A percentile compares a stretch with the other conserved stretches of the same genome.
Conservation (phyloP, 768 basidiomycete species). For the Trametes punicea region DNA sequence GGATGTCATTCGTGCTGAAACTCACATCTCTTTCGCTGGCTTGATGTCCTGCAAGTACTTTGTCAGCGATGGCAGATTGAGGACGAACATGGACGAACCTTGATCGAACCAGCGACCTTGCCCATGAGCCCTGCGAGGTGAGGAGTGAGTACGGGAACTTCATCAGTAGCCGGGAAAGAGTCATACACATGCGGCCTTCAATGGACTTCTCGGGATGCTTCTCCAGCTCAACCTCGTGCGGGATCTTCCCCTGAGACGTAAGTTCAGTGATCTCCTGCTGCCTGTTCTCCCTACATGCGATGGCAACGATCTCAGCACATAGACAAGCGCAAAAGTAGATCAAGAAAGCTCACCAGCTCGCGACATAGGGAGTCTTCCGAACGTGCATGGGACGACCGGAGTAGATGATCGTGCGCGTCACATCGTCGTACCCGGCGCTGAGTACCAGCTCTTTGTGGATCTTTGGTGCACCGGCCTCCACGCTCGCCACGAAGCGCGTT, state of each 20-base stretch:
- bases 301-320: background rate
- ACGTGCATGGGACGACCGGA: slow-evolving; percentile 80
- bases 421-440: slow-evolving; percentile 74
- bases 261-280: slow-evolving; percentile 57
- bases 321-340: slow-evolving; percentile 1
- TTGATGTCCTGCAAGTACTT: slow-evolving; percentile 61
- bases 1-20: slow-evolving; percentile 16
- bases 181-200: slow-evolving; percentile 58
- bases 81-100: slow-evolving; percentile 44
- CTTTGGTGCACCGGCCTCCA: slow-evolving; percentile 75
- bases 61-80: background rate
- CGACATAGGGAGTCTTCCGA: slow-evolving; percentile 75
- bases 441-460: slow-evolving; percentile 67
- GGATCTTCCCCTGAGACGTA: slow-evolving; percentile 62
- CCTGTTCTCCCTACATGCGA: slow-evolving; percentile 53
- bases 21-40: slow-evolving; percentile 81
- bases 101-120: slow-evolving; percentile 69
- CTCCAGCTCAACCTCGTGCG: slow-evolving; percentile 71
- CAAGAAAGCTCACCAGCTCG: slow-evolving; percentile 51
- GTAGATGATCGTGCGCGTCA: slow-evolving; percentile 67
- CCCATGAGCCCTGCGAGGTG: slow-evolving; percentile 66
- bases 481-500: slow-evolving; percentile 81
- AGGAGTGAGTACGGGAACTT: background rate
- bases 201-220: slow-evolving; percentile 63
- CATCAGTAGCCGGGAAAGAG: background rate